Conservation (phyloP, 179 eudicot species). For the Patellifolia procumbens region DNA sequence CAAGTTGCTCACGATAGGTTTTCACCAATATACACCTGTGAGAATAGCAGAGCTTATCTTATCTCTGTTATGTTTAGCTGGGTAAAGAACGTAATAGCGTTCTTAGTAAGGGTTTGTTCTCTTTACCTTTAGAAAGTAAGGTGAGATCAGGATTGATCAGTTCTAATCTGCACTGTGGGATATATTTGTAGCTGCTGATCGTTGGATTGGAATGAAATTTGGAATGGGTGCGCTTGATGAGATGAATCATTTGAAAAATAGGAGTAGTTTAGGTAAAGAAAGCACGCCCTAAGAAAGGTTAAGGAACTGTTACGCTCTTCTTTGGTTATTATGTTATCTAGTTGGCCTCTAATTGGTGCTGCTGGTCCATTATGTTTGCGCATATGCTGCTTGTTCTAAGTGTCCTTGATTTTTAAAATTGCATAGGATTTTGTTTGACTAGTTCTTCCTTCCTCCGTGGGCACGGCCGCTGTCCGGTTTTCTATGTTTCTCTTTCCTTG, state of each 20-base stretch:
- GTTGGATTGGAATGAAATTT: no score
- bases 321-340: not conserved
- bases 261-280: no score
- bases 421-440: not conserved
- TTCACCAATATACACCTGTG: not conserved
- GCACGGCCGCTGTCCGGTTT: not conserved
- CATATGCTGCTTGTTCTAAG: not conserved
- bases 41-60: not conserved
- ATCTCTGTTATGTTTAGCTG: not conserved
- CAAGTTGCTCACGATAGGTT: not conserved
- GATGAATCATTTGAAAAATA: no score
- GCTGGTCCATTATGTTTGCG: not conserved
- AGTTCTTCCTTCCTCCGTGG: not conserved
- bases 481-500: not conserved
- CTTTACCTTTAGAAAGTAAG: no score
- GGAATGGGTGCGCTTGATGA: no score
- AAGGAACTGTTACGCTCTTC: not conserved
- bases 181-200: no score
- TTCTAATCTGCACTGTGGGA: no score
- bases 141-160: no score
- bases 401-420: not conserved
- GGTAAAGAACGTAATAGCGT: not conserved
- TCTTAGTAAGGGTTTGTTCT: not conserved
- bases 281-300: not conserved
- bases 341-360: not conserved